These are phyloP conservation scores for Leavenworthia alabamica DNA, from an alignment of 345 rosid species.

Conservation along the genomic window DNA sequence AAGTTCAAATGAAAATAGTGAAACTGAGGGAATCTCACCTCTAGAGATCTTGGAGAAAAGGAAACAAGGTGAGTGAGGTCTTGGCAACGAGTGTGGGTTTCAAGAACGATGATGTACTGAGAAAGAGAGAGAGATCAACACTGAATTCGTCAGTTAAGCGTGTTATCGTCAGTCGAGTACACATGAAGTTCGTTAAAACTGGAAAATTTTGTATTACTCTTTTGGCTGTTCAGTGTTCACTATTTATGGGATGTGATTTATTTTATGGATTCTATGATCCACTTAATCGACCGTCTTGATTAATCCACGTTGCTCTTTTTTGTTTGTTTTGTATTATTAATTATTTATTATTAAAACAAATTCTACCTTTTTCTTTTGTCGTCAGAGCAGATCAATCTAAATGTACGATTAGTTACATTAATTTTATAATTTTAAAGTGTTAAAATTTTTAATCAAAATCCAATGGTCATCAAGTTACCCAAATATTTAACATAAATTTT, in stretches of 20 bases:
- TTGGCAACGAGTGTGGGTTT: constrained; percentile 10
- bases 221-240: too few relatives aligned
- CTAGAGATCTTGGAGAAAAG: not conserved
- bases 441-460: not conserved
- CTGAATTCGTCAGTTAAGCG: not conserved
- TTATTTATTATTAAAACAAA: not conserved
- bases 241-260: too few relatives aligned
- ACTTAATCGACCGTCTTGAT: not conserved
- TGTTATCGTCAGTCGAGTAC: too few relatives aligned
- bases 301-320: not conserved
- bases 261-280: not conserved
- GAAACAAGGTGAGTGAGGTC: not conserved
- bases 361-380: too few relatives aligned
- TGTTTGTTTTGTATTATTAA: not conserved
- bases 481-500: not conserved
- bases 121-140: not conserved
- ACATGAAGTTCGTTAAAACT: too few relatives aligned
- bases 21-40: constrained; percentile 4
- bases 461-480: not conserved
- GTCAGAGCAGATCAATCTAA: too few relatives aligned
- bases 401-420: too few relatives aligned
- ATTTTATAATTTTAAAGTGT: too few relatives aligned
- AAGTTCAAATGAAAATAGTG: not conserved
- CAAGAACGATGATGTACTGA: not conserved
- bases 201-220: too few relatives aligned